Conservation (phyloP, 306 rosid species). For the Dryas drummondii region DNA sequence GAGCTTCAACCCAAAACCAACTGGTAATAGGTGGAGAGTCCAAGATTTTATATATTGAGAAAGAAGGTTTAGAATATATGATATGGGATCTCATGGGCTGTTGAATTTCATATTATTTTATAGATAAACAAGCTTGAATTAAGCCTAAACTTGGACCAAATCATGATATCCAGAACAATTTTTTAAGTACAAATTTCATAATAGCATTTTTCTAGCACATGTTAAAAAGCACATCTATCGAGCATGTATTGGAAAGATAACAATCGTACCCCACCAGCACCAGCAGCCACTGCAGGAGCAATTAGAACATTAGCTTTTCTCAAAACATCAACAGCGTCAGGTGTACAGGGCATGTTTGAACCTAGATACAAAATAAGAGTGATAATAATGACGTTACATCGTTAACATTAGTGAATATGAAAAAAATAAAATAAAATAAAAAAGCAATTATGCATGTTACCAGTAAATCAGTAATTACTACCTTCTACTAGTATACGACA, state of each 20-base stretch:
- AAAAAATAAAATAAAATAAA: neutral
- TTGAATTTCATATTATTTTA: constrained; percentile 3
- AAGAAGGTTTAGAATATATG: neutral
- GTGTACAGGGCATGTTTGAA: constrained; percentile 94
- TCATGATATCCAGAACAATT: neutral
- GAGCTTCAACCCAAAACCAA: neutral
- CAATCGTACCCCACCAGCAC: constrained; percentile 95
- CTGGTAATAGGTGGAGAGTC: neutral
- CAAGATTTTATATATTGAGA: neutral
- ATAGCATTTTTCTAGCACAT: constrained; percentile 11
- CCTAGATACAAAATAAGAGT: constrained; percentile 46
- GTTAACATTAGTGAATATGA: constrained; percentile 20
- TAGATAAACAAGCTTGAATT: neutral
- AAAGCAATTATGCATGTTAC: constrained; percentile 6
- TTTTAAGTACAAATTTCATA: neutral
- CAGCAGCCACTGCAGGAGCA: constrained; percentile 99
- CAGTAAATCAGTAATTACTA: constrained; percentile 27
- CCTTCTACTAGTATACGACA: constrained; percentile 94
- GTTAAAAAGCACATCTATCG: constrained; percentile 14
- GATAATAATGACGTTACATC: neutral
- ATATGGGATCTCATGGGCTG: neutral
- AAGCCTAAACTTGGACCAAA: neutral
- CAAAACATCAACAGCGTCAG: constrained; percentile 84
- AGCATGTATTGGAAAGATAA: constrained; percentile 27
- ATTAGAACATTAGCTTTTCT: constrained; percentile 84